Evolutionary conservation across 78 protist genomes (phyloP).

Genomic region (Carpediemonas membranifera): DNA sequence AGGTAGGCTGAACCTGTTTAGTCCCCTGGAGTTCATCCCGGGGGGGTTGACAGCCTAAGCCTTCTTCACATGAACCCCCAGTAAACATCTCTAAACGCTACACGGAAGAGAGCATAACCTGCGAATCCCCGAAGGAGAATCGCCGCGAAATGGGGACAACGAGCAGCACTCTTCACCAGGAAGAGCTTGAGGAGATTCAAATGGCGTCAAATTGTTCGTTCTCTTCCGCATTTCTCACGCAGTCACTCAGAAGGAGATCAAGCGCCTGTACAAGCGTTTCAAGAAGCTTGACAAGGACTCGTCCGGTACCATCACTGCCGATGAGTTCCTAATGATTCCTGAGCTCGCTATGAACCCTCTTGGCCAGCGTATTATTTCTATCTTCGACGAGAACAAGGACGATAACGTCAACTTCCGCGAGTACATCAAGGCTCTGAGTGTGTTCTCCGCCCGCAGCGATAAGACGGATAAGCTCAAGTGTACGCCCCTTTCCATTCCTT

Average conservation of each 20-base stretch:
- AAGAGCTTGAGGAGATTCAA: conserved; percentile 25
- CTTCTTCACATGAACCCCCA: too few species aligned
- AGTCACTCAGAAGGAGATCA: conserved; percentile 37
- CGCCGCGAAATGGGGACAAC: conserved; percentile 18
- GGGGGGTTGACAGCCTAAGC: too few species aligned
- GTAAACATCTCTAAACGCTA: too few species aligned
- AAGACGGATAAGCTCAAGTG: conserved; percentile 56
- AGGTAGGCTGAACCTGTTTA: too few species aligned
- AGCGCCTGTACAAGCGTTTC: conserved; percentile 64
- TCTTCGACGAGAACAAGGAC: conserved; percentile 54
- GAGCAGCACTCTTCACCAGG: background rate
- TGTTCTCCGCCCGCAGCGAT: conserved; percentile 49
- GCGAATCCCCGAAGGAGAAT: too few species aligned
- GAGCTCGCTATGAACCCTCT: conserved; percentile 64
- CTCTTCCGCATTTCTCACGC: background rate
- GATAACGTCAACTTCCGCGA: conserved; percentile 72
- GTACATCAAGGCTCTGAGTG: conserved; percentile 48
- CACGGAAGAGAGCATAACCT: too few species aligned
- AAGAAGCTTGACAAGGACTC: conserved; percentile 67
- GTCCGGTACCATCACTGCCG: conserved; percentile 60
- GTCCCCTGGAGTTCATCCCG: too few species aligned
- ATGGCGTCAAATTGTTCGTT: conserved; percentile 5
- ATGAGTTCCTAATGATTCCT: conserved; percentile 72
- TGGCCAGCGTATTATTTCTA: conserved; percentile 46
- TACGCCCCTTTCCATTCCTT: background rate